Evolutionary conservation across 139 green algal species (phyloP).

Genomic region (Chara braunii): DNA sequence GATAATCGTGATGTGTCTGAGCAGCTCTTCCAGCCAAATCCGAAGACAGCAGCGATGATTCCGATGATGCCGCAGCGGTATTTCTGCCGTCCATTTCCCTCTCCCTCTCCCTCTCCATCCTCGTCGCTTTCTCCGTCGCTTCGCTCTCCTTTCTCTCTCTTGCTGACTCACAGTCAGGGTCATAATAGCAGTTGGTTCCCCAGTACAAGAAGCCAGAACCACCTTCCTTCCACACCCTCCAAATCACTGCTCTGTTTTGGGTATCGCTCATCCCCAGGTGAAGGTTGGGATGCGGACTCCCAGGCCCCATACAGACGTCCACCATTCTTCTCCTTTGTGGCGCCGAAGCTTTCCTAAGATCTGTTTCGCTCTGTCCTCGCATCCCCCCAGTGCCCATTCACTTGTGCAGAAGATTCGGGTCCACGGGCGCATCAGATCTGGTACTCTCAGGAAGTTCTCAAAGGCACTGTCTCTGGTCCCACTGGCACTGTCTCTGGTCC

Average conservation of each 20-base stretch:
- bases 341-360: not conserved
- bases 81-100: not conserved
- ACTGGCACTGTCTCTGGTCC: no score
- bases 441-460: not conserved
- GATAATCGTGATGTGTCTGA: not conserved
- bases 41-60: not conserved
- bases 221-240: slow-evolving; percentile 14
- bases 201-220: slow-evolving; percentile 18
- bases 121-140: not conserved
- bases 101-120: not conserved
- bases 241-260: slow-evolving; percentile 9
- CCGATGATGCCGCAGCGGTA: not conserved
- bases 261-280: slow-evolving; percentile 4
- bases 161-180: not conserved
- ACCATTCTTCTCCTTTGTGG: not conserved
- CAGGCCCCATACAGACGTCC: slow-evolving; percentile 26
- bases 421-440: not conserved
- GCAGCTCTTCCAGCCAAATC: not conserved
- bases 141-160: not conserved
- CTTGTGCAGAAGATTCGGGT: not conserved
- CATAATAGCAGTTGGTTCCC: slow-evolving; percentile 21
- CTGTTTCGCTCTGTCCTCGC: not conserved
- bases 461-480: not conserved
- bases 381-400: not conserved
- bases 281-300: slow-evolving; percentile 19